A percentile compares a stretch with the other conserved stretches of the same genome.
Conservation (phyloP, 2,329 filamentous ascomycete genomes). For the Colletotrichum lupini region DNA sequence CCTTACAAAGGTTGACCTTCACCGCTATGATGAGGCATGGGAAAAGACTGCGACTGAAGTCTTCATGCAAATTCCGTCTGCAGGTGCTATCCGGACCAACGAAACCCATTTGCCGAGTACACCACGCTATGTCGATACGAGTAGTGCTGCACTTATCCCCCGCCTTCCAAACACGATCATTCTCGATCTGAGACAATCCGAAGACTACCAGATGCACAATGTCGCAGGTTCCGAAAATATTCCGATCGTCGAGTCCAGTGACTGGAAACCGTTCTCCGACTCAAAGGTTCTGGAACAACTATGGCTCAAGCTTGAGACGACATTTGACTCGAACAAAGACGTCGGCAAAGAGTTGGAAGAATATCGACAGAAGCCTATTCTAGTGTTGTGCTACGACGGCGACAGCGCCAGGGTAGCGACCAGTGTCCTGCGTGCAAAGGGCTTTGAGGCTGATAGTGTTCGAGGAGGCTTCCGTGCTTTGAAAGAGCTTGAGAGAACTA, state of each 20-base stretch:
- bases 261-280: conserved; percentile 58
- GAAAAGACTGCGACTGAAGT: conserved; percentile 55
- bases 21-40: conserved; percentile 67
- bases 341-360: conserved; percentile 36
- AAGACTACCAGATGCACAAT: conserved; percentile 54
- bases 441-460: conserved; percentile 57
- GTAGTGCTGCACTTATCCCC: conserved; percentile 11
- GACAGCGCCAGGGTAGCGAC: conserved; percentile 65
- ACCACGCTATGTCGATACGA: conserved; percentile 17
- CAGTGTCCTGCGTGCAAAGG: conserved; percentile 63
- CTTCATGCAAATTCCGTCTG: conserved; percentile 40
- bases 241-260: conserved; percentile 51
- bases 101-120: conserved; percentile 8
- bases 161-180: conserved; percentile 46
- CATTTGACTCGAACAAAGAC: conserved; percentile 44
- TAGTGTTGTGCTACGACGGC: conserved; percentile 65
- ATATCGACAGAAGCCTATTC: conserved; percentile 46
- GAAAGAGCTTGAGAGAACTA: not conserved
- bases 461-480: conserved; percentile 51
- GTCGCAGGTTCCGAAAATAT: conserved; percentile 57
- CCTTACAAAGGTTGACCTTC: conserved; percentile 60
- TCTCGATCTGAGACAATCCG: conserved; percentile 55
- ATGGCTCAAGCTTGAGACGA: conserved; percentile 58
- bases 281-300: conserved; percentile 53
- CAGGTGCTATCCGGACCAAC: not conserved